A percentile compares a stretch with the other conserved stretches of the same genome.
Evolutionary conservation across 2,329 filamentous ascomycete genomes (phyloP).

Genomic region (Colletotrichum ledebouriae): DNA sequence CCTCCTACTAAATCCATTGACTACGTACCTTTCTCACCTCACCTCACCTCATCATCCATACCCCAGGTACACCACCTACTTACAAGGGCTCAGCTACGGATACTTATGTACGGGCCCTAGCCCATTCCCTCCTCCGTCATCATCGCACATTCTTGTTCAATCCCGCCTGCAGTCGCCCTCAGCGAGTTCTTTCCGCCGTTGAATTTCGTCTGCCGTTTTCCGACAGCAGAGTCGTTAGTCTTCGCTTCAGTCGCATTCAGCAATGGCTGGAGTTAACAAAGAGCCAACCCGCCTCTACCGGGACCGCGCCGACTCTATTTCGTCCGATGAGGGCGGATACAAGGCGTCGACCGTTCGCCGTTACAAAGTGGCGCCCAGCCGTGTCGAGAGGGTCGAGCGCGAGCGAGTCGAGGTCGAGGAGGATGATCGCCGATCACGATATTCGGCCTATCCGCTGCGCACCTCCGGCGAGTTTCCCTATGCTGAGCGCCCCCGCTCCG

Average conservation of each 20-base stretch:
- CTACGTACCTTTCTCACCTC: neutral
- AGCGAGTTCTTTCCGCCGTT: slow-evolving; percentile 22
- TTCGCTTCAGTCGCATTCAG: slow-evolving; percentile 32
- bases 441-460: slow-evolving; percentile 54
- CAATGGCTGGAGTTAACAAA: slow-evolving; percentile 48
- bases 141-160: slow-evolving; percentile 38
- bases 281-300: slow-evolving; percentile 51
- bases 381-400: slow-evolving; percentile 57
- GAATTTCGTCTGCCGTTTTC: slow-evolving; percentile 29
- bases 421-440: slow-evolving; percentile 61
- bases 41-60: neutral
- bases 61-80: neutral
- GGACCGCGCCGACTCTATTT: slow-evolving; percentile 49
- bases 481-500: slow-evolving; percentile 65
- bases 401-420: slow-evolving; percentile 59
- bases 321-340: slow-evolving; percentile 61
- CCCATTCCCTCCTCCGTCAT: slow-evolving; percentile 39
- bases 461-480: slow-evolving; percentile 57
- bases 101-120: slow-evolving; percentile 35
- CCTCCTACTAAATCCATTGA: slow-evolving; percentile 29
- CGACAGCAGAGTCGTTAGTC: slow-evolving; percentile 27
- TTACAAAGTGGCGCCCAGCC: slow-evolving; percentile 63
- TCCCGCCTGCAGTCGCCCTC: slow-evolving; percentile 28
- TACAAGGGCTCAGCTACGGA: neutral
- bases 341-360: slow-evolving; percentile 64